A percentile compares a stretch with the other conserved stretches of the same genome.
These are phyloP conservation scores for Podaxis sp. DNA, from an alignment of 768 basidiomycete species.

Conservation along the genomic window DNA sequence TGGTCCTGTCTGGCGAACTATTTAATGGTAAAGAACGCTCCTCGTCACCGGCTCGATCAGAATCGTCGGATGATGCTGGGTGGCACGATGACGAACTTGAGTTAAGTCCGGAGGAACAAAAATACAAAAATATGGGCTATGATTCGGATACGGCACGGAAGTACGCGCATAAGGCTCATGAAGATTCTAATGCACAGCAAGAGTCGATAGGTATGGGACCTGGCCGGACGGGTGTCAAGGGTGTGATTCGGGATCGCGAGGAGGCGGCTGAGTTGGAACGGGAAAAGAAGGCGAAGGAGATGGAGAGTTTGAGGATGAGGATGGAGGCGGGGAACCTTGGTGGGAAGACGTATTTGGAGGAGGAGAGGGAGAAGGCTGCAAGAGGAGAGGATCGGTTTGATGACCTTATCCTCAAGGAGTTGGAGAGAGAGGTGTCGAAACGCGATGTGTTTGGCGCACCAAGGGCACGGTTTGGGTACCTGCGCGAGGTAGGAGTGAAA, in stretches of 20 bases:
- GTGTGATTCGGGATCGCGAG: conserved; percentile 76
- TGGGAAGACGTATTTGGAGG: conserved; percentile 74
- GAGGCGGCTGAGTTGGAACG: conserved; percentile 59
- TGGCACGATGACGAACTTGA: conserved; percentile 50
- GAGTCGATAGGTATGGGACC: conserved; percentile 83
- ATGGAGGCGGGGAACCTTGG: conserved; percentile 67
- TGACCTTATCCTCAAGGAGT: conserved; percentile 39
- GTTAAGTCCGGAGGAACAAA: conserved; percentile 30
- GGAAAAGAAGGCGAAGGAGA: conserved; percentile 47
- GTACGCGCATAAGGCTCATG: conserved; percentile 27
- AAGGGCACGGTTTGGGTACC: conserved; percentile 65
- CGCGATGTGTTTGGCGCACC: conserved; percentile 44
- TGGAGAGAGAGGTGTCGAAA: conserved; percentile 28
- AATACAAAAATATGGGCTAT: conserved; percentile 37
- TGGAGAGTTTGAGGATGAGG: conserved; percentile 44
- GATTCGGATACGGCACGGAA: conserved; percentile 38
- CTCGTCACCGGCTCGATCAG: conserved; percentile 61
- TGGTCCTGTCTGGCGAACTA: conserved; percentile 74
- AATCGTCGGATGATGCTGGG: conserved; percentile 47
- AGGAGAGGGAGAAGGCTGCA: conserved; percentile 54
- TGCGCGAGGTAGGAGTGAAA: conserved; percentile 72
- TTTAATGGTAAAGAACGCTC: conserved; percentile 54
- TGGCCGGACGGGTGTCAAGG: conserved; percentile 84
- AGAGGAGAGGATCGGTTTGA: conserved; percentile 42
- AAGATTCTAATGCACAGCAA: conserved; percentile 22